phyloP scores from a whole-genome alignment of 1,284 basidiomycete species.

The Sutorius eximius region DNA sequence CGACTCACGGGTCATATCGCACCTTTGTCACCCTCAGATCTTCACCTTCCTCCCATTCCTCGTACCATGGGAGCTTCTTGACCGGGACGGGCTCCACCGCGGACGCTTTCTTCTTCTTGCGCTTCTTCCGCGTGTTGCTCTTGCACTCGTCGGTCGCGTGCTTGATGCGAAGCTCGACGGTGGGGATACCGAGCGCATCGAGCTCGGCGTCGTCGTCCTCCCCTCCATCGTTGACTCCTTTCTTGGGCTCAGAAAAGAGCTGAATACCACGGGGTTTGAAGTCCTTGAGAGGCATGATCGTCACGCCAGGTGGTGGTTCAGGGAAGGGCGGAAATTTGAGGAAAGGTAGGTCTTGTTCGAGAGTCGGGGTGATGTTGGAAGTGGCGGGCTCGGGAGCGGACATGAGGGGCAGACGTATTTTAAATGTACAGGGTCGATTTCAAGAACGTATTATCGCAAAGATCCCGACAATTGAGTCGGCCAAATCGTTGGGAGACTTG shows the following conservation, averaged over 20 bases:
- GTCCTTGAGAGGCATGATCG: conserved; percentile 55
- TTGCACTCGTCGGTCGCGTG: conserved; percentile 54
- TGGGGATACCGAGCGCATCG: conserved; percentile 67
- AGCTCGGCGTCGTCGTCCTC: conserved; percentile 48
- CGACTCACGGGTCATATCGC: conserved; percentile 45
- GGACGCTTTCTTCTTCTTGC: conserved; percentile 42
- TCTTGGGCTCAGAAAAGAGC: conserved; percentile 33
- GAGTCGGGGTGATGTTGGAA: conserved; percentile 8
- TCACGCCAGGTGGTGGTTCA: conserved; percentile 46
- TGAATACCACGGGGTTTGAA: conserved; percentile 64
- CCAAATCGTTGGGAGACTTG: conserved; percentile 10
- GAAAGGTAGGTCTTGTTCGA: conserved; percentile 22
- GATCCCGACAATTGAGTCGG: conserved; percentile 21
- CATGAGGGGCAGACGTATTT: conserved; percentile 23
- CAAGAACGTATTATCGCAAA: conserved; percentile 11
- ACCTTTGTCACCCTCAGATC: conserved; percentile 35
- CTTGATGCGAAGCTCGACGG: conserved; percentile 51
- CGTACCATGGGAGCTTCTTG: conserved; percentile 54
- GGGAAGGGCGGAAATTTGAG: conserved; percentile 65
- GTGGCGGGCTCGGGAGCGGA: conserved; percentile 12
- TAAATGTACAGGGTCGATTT: conserved; percentile 9
- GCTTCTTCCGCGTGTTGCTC: conserved; percentile 38
- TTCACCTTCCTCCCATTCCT: conserved; percentile 64
- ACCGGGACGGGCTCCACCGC: conserved; percentile 24
- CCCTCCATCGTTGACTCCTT: conserved; percentile 31